Evolutionary conservation across 768 basidiomycete genomes (phyloP).

Genomic region (Leccinellum rugosiceps): DNA sequence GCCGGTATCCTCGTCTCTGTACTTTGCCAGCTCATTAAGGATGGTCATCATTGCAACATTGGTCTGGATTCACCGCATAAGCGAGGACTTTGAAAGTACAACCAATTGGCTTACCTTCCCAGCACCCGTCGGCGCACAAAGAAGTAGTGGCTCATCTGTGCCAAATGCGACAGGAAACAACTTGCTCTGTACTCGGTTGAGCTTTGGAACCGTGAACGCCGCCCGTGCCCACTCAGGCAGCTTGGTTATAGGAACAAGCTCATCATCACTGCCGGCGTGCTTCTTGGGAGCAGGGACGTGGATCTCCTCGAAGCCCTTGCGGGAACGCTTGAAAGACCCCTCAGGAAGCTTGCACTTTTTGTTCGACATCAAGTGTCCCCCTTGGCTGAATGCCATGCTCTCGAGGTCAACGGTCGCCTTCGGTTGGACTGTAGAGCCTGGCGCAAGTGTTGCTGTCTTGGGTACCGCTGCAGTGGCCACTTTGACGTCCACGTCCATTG

Average conservation of each 20-base stretch:
- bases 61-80: constrained; percentile 52
- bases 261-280: constrained; percentile 57
- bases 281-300: constrained; percentile 93
- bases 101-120: constrained; percentile 72
- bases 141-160: constrained; percentile 88
- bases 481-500: constrained; percentile 79
- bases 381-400: constrained; percentile 93
- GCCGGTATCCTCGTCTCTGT: constrained; percentile 79
- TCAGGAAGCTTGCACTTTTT: constrained; percentile 98
- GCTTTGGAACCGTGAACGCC: constrained; percentile 76
- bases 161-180: constrained; percentile 91
- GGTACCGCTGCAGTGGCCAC: constrained; percentile 48
- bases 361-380: constrained; percentile 96
- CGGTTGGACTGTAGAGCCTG: constrained; percentile 84
- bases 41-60: constrained; percentile 97
- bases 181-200: constrained; percentile 93
- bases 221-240: constrained; percentile 85
- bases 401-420: constrained; percentile 86
- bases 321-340: constrained; percentile 93
- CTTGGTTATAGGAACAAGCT: constrained; percentile 65
- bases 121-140: constrained; percentile 98
- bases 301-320: constrained; percentile 98
- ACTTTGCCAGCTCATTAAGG: constrained; percentile 85
- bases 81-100: not conserved
- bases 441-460: constrained; percentile 81